Evolutionary conservation across 2,329 filamentous ascomycete species (phyloP).

Genomic region (Diaporthe sp.): DNA sequence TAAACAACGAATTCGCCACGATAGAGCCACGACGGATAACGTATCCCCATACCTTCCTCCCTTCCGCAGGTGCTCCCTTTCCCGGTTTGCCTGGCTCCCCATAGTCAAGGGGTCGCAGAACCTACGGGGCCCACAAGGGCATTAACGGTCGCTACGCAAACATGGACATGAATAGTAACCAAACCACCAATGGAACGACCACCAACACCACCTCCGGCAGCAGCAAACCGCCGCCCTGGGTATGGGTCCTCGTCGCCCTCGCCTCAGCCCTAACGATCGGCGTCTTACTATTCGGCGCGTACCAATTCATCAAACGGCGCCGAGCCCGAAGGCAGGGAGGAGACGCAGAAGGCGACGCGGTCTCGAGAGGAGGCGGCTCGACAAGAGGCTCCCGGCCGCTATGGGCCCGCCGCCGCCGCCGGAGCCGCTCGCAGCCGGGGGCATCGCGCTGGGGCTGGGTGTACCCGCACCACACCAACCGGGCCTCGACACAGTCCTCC

Average conservation of each 20-base stretch:
- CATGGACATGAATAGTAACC: background rate
- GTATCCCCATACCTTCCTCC: background rate
- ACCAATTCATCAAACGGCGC: background rate
- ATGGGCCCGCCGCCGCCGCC: background rate
- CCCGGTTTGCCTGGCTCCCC: background rate
- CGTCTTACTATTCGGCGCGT: background rate
- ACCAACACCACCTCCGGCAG: background rate
- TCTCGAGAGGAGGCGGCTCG: background rate
- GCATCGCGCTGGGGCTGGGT: conserved; percentile 26
- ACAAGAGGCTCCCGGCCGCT: background rate
- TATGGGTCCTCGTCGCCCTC: conserved; percentile 40
- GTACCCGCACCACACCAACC: background rate
- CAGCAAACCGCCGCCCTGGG: conserved; percentile 8
- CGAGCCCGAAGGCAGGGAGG: background rate
- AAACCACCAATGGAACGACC: background rate
- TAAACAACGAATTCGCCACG: background rate
- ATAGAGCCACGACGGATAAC: conserved; percentile 1
- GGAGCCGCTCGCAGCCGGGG: background rate
- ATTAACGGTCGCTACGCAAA: background rate
- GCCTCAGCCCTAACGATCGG: conserved; percentile 23
- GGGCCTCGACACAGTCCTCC: conserved; percentile 5
- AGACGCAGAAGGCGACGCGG: background rate
- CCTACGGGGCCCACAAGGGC: background rate
- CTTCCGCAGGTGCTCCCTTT: background rate
- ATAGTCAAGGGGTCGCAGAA: background rate